phyloP scores from a whole-genome alignment of 192 early-diverging fungal genomes.

The Coemansia sp. region DNA sequence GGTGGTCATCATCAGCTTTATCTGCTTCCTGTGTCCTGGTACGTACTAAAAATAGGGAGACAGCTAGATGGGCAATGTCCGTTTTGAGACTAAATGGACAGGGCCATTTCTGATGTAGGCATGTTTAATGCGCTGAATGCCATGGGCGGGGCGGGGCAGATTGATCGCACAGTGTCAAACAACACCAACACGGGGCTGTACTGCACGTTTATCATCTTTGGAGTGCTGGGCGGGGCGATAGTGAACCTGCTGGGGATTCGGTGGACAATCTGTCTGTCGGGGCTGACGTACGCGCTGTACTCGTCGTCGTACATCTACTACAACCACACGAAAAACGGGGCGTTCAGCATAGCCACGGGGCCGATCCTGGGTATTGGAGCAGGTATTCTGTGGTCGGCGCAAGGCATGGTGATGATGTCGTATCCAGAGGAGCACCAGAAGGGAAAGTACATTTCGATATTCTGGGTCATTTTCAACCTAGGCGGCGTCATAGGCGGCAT shows the following conservation, averaged over 20 bases:
- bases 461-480: constrained; percentile 78
- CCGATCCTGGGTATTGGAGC: constrained; percentile 73
- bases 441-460: constrained; percentile 69
- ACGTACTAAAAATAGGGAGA: no score
- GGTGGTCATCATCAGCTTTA: constrained; percentile 61
- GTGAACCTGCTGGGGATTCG: constrained; percentile 70
- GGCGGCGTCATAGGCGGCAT: constrained; percentile 70
- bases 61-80: no score
- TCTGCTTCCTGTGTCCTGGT: constrained; percentile 66
- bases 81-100: no score
- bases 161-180: constrained; percentile 60
- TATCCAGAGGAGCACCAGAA: constrained; percentile 70
- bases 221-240: constrained; percentile 63
- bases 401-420: constrained; percentile 73
- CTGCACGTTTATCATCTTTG: constrained; percentile 64
- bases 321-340: constrained; percentile 51
- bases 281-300: constrained; percentile 63
- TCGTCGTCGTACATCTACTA: constrained; percentile 60
- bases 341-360: constrained; percentile 64
- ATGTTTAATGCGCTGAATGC: constrained; percentile 62
- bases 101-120: constrained; percentile 32
- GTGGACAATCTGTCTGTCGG: constrained; percentile 57
- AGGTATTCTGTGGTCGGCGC: constrained; percentile 66
- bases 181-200: constrained; percentile 63
- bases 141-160: constrained; percentile 15